Evolutionary conservation across 2,329 filamentous ascomycete genomes (phyloP), one percentile per base, ranked within the genome.

Genomic region (Colletotrichum sp.): DNA sequence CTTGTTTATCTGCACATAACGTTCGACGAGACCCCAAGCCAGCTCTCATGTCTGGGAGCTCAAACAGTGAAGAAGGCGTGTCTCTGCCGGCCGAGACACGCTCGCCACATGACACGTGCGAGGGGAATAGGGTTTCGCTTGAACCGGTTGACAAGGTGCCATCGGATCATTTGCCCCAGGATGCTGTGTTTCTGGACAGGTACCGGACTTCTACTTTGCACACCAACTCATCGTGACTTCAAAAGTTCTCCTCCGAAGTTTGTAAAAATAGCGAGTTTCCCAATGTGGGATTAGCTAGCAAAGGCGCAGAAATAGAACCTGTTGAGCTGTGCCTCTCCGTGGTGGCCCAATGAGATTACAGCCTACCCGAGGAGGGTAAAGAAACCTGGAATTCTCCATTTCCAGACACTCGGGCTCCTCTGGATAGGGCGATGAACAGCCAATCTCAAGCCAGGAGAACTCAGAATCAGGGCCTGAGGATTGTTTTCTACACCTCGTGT

Each of bases 401-500:
- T 62, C 72, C 62, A 71, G 57, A 67, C 63, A 47, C 18, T 66
- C 34, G 66, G 59, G 34, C 29, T 43, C 59, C 29, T 47, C 31
- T 58, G 64, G 27, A 51, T 67, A 71, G 36, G 57, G 18, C 57
- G 55, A 18, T 43, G 33, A 58, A 57, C 24, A 34, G 47, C 62
- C 68, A 66, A 62, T 63, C 62, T 63, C 15, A 18, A 43, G 16
- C 43, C 62, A 43, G 62, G 18, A 51, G 13, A 62, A 38, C 15
- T 66, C 62, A 61, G 51, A 31, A 11, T 57, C 34, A 43, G 43
- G 54, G 36, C 38, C 61, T 47, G 43, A 9, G 34, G 34, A 36
- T 51, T 58, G 29, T 54, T 11, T 67, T 54, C 73, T 73, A 71
- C 73, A 70, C 76, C 74, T 78, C 77, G 74, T 80, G 77, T 79